Evolutionary conservation across 176 grass and related monocot species (phyloP).

Genomic region (Oryza nivara): DNA sequence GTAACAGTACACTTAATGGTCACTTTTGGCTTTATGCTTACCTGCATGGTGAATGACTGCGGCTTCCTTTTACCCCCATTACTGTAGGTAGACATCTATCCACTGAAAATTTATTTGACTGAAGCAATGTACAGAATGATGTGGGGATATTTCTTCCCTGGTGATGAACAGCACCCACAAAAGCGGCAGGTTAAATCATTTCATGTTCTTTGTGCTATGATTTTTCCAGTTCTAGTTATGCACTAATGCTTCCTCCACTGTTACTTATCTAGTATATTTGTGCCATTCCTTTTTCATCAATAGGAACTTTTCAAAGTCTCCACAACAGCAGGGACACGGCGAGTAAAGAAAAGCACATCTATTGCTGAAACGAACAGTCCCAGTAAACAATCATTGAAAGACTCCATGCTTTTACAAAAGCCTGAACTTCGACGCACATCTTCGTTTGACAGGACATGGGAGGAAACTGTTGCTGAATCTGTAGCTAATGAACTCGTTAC

Average conservation of each 20-base stretch:
- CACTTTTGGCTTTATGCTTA: constrained; percentile 3
- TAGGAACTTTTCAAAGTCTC: constrained; percentile 98
- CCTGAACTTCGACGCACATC: constrained; percentile 82
- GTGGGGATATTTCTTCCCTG: constrained; percentile 96
- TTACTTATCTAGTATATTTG: constrained; percentile 23
- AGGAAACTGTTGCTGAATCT: constrained; percentile 95
- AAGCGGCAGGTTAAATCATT: constrained; percentile 78
- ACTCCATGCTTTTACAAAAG: constrained; percentile 50
- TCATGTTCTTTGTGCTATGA: constrained; percentile 29
- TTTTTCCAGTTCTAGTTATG: constrained; percentile 10
- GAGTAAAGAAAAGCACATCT: constrained; percentile 74
- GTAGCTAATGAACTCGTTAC: constrained; percentile 88
- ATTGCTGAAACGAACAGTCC: constrained; percentile 58
- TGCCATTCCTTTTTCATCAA: constrained; percentile 34
- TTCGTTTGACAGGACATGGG: constrained; percentile 90
- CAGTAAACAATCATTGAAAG: constrained; percentile 54
- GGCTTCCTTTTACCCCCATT: constrained; percentile 33
- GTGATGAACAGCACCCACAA: constrained; percentile 87
- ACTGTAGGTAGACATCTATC: constrained; percentile 97
- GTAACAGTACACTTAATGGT: neutral
- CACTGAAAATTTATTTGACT: constrained; percentile 95
- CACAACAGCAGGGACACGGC: constrained; percentile 72
- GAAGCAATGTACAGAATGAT: constrained; percentile 98
- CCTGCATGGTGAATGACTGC: constrained; percentile 38
- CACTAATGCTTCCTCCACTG: constrained; percentile 30